Evolutionary conservation across 257 asterid species (phyloP), one percentile per base, ranked within the genome.

Genomic region (Lycium ferocissimum): DNA sequence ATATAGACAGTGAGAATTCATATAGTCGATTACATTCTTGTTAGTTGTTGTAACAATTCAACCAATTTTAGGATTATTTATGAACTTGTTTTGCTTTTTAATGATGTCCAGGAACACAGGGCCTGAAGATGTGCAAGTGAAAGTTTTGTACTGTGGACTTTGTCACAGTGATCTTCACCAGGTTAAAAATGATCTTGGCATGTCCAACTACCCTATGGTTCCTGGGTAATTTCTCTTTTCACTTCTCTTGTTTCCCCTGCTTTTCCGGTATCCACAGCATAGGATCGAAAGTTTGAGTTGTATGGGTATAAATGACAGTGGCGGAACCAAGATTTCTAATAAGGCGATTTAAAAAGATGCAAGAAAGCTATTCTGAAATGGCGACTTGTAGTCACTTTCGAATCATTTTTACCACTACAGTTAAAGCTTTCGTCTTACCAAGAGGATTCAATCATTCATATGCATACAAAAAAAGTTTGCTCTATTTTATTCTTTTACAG

Each of bases 181-280:
- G 89, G 20, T 89, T 82, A 96, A 96, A 84, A 96, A 96, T 88
- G 97, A 96, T 57, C 98, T 96, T 45, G 98, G 99, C 93, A 93
- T 91, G 97, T 96, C 98, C 89, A 93, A 91, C 67, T 96, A 93
- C 86, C 98, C 98, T 83, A 93, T 96, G 98, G 99, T 96, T 87
- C 99, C 99, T 1, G 99, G 99, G 99, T 96, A 96, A 2, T 7
- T 78, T 8, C 5, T 67, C 14, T 85, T 51, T n/a, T 20, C 57
- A 63, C 62, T 9, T 40, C 33, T 57, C 38, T 81, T 45, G 26
- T 79, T 20, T 10, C 26, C 67, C 80, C 84, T 79, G 5, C 15
- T 62, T 49, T 38, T 70, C 35, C n/a, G 33, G 40, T 7, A 43
- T 72, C 8, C 9, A 43, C 15, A 18, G 33, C 33, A 26, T 26